Percentiles rank a stretch among this genome's conserved stretches.
These are phyloP conservation scores for Boletus semigastroideus DNA, from an alignment of 1,284 basidiomycete genomes.

Conservation along the genomic window DNA sequence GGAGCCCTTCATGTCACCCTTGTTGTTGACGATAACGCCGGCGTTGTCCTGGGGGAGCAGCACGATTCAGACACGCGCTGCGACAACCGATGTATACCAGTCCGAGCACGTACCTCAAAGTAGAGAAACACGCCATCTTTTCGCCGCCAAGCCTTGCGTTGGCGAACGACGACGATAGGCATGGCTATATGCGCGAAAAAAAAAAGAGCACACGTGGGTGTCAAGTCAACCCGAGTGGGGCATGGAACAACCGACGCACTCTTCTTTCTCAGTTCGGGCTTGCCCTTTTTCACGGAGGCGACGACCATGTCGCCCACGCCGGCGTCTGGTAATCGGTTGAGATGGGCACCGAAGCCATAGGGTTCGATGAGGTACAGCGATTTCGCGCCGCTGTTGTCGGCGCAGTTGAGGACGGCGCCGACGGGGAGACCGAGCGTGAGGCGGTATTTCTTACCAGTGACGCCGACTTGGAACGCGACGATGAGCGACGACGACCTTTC, in stretches of 20 bases:
- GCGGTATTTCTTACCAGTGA: constrained; percentile 94
- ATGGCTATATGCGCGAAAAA: too few relatives aligned
- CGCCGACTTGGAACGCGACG: constrained; percentile 24
- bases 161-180: constrained; percentile 96
- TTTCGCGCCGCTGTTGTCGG: constrained; percentile 99
- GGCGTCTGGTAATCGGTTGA: constrained; percentile 97
- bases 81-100: not conserved
- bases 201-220: not conserved
- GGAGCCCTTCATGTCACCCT: constrained; percentile 99
- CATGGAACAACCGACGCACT: constrained; percentile 73
- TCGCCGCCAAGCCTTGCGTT: constrained; percentile 98
- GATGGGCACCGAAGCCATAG: constrained; percentile 90
- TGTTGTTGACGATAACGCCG: constrained; percentile 96
- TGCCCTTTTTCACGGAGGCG: constrained; percentile 99
- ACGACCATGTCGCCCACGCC: constrained; percentile 99
- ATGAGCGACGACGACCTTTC: not conserved
- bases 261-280: constrained; percentile 99
- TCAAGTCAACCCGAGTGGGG: too few relatives aligned
- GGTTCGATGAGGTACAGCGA: constrained; percentile 91
- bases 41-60: constrained; percentile 74
- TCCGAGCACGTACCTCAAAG: constrained; percentile 70
- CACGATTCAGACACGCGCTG: not conserved
- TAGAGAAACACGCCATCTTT: constrained; percentile 99
- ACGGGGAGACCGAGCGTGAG: constrained; percentile 97
- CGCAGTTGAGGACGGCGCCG: constrained; percentile 99